Percentiles rank a stretch among this genome's conserved stretches.
These are phyloP conservation scores for Malassezia equina DNA, from an alignment of 1,284 basidiomycete species.

Conservation along the genomic window DNA sequence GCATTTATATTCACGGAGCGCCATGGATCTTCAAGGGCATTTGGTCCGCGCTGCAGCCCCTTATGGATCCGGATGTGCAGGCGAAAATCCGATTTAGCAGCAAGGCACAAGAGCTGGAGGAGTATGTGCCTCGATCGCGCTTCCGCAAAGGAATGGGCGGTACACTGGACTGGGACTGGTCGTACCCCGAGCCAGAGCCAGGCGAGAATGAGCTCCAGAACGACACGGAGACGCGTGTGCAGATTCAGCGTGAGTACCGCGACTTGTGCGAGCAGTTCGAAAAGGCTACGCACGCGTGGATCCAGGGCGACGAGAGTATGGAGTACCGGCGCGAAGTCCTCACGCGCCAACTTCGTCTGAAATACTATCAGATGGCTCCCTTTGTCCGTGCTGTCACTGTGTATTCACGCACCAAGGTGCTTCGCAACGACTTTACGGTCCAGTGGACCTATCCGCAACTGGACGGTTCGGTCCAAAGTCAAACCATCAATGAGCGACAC, in stretches of 20 bases:
- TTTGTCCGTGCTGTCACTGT: slow-evolving; percentile 38
- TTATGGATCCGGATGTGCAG: slow-evolving; percentile 45
- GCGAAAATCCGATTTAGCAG: slow-evolving; percentile 47
- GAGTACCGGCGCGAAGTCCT: slow-evolving; percentile 37
- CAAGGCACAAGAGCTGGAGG: slow-evolving; percentile 40
- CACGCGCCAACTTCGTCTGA: slow-evolving; percentile 42
- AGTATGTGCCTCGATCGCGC: slow-evolving; percentile 34
- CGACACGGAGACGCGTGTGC: slow-evolving; percentile 34
- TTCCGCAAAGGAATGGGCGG: slow-evolving; percentile 46
- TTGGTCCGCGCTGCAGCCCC: slow-evolving; percentile 45
- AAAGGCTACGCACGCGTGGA: slow-evolving; percentile 36
- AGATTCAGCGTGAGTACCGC: slow-evolving; percentile 34
- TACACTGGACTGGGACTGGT: slow-evolving; percentile 47
- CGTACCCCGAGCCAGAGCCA: slow-evolving; percentile 44
- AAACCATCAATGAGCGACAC: slow-evolving; percentile 37
- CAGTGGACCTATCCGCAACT: slow-evolving; percentile 44
- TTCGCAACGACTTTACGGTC: slow-evolving; percentile 35
- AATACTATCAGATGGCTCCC: slow-evolving; percentile 39
- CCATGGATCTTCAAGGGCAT: slow-evolving; percentile 48
- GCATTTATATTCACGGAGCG: slow-evolving; percentile 45
- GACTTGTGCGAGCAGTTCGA: slow-evolving; percentile 37
- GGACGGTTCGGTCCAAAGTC: slow-evolving; percentile 27
- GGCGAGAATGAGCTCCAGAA: slow-evolving; percentile 42
- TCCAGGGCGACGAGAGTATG: slow-evolving; percentile 27
- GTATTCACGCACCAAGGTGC: slow-evolving; percentile 40